Evolutionary conservation across 345 rosid species (phyloP).

Genomic region (Excoecaria cochinchinensis): DNA sequence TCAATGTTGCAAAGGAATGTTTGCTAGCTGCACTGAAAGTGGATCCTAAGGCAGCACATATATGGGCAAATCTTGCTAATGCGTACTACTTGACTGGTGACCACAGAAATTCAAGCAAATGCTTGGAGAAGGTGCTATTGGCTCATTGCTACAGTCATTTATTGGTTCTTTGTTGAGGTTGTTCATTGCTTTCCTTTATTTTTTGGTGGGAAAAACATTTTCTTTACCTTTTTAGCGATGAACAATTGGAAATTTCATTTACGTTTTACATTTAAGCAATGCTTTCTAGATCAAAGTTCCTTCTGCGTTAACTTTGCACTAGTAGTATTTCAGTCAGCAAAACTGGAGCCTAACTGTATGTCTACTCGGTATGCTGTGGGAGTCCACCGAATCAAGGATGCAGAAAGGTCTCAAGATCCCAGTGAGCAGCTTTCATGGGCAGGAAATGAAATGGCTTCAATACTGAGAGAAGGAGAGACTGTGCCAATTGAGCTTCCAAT

Average conservation of each 20-base stretch:
- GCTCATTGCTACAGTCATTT: constrained; percentile 45
- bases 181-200: constrained; percentile 46
- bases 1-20: constrained; percentile 83
- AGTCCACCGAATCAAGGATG: constrained; percentile 84
- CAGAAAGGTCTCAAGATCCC: constrained; percentile 90
- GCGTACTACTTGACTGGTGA: constrained; percentile 74
- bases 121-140: constrained; percentile 98
- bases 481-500: constrained; percentile 65
- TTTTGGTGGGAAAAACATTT: constrained; percentile 21
- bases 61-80: constrained; percentile 77
- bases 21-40: constrained; percentile 64
- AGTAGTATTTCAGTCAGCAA: constrained; percentile 66
- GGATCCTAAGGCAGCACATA: constrained; percentile 86
- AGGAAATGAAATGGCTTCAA: constrained; percentile 96
- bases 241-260: constrained; percentile 1
- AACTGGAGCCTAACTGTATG: constrained; percentile 90
- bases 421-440: constrained; percentile 87
- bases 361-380: constrained; percentile 93
- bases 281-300: neutral
- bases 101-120: constrained; percentile 82
- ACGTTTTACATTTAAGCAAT: neutral
- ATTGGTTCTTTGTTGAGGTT: constrained; percentile 54
- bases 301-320: neutral
- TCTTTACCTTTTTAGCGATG: constrained; percentile 1
- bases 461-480: constrained; percentile 87